phyloP scores from a whole-genome alignment of 768 basidiomycete genomes.

The Inosperma sp. region DNA sequence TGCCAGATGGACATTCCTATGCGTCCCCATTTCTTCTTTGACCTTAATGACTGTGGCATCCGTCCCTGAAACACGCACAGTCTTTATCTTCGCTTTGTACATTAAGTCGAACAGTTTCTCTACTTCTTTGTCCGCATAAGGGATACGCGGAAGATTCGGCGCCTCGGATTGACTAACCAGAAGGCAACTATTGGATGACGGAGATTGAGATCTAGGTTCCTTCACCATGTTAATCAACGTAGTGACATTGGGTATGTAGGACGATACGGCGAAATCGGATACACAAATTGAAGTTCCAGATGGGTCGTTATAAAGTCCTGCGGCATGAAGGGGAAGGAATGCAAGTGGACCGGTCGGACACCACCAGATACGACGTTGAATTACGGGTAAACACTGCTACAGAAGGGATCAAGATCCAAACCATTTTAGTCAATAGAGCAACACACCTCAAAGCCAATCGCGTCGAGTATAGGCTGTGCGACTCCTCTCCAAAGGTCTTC shows the following conservation, averaged over 20 bases:
- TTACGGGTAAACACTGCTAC: neutral
- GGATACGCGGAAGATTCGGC: no score
- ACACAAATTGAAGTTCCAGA: neutral
- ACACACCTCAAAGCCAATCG: neutral
- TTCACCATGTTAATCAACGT: slow-evolving; percentile 10
- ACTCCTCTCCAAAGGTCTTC: slow-evolving; percentile 4
- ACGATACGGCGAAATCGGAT: slow-evolving; percentile 16
- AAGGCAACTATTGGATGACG: slow-evolving; percentile 1
- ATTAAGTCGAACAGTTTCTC: neutral
- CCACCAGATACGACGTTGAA: no score
- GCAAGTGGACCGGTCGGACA: slow-evolving; percentile 24
- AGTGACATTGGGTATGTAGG: slow-evolving; percentile 16
- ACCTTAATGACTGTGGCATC: slow-evolving; percentile 17
- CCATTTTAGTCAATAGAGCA: neutral
- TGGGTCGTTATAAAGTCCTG: slow-evolving; percentile 20
- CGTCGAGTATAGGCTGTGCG: slow-evolving; percentile 4
- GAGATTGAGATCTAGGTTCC: neutral
- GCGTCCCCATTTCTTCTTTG: slow-evolving; percentile 14
- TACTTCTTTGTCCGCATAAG: slow-evolving; percentile 14
- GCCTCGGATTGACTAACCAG: no score
- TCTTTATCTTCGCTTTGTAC: neutral
- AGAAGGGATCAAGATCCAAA: neutral
- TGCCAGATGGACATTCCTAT: no score
- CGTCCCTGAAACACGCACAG: slow-evolving; percentile 18
- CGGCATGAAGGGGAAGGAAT: slow-evolving; percentile 31